Percentiles rank a stretch among this genome's conserved stretches.
These are phyloP conservation scores for Aspergillus brasiliensis DNA, from an alignment of 2,329 filamentous ascomycete genomes.

Conservation along the genomic window DNA sequence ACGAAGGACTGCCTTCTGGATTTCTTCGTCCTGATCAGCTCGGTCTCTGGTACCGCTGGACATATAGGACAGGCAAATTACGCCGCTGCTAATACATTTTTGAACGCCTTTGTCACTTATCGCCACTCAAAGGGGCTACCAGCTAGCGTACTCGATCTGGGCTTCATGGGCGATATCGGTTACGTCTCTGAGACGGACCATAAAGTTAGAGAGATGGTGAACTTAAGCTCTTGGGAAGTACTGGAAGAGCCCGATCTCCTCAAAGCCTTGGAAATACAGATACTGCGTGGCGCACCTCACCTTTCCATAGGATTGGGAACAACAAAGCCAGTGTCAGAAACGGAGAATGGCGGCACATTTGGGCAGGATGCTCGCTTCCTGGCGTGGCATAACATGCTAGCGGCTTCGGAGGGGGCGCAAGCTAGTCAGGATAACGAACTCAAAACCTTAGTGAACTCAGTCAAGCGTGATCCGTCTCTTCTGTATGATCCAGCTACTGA, in stretches of 20 bases:
- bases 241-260: background rate
- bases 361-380: too few relatives aligned
- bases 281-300: too few relatives aligned
- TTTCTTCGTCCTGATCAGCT: slow-evolving; percentile 36
- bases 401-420: too few relatives aligned
- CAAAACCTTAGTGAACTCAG: background rate
- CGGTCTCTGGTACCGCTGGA: slow-evolving; percentile 33
- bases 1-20: slow-evolving; percentile 11
- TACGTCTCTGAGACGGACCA: slow-evolving; percentile 11
- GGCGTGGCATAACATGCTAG: too few relatives aligned
- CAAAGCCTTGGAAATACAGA: background rate
- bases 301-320: too few relatives aligned
- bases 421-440: background rate
- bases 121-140: slow-evolving; percentile 24
- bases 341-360: too few relatives aligned
- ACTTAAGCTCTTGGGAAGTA: too few relatives aligned
- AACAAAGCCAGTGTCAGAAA: too few relatives aligned
- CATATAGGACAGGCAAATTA: slow-evolving; percentile 48
- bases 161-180: slow-evolving; percentile 30
- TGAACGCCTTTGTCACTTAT: slow-evolving; percentile 32
- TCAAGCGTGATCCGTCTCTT: slow-evolving; percentile 10
- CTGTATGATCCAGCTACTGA: slow-evolving; percentile 13
- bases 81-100: slow-evolving; percentile 36
- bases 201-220: too few relatives aligned
- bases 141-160: slow-evolving; percentile 28